A percentile compares a stretch with the other conserved stretches of the same genome.
Evolutionary conservation across 805 yeast species (phyloP).

Genomic region (Torulaspora gathmanii): DNA sequence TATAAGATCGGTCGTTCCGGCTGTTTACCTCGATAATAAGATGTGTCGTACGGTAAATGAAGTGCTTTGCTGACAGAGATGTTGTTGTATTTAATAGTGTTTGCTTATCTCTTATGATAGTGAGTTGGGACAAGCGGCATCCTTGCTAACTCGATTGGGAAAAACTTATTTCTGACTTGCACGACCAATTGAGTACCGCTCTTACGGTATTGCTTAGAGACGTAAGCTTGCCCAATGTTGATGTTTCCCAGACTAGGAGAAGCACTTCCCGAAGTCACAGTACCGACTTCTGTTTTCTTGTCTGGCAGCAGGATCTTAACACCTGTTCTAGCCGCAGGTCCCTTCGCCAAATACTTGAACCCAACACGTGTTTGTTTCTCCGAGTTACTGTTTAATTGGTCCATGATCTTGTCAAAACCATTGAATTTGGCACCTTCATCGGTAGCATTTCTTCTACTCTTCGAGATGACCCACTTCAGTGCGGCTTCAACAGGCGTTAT

Average conservation of each 20-base stretch:
- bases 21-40: background rate
- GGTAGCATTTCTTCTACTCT: slow-evolving; percentile 54
- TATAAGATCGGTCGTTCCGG: too few relatives aligned
- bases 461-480: slow-evolving; percentile 84
- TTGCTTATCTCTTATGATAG: slow-evolving; percentile 48
- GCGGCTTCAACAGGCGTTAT: slow-evolving; percentile 87
- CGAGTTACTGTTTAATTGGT: slow-evolving; percentile 64
- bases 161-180: slow-evolving; percentile 76
- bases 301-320: slow-evolving; percentile 58
- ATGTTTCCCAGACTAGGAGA: slow-evolving; percentile 65
- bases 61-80: background rate
- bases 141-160: slow-evolving; percentile 70
- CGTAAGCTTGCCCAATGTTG: slow-evolving; percentile 89
- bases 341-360: slow-evolving; percentile 51
- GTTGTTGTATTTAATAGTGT: background rate
- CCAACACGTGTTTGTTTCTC: slow-evolving; percentile 67
- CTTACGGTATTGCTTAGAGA: slow-evolving; percentile 66
- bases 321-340: slow-evolving; percentile 92
- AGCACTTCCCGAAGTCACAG: slow-evolving; percentile 56
- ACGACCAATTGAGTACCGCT: slow-evolving; percentile 67
- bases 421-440: slow-evolving; percentile 51
- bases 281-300: slow-evolving; percentile 48
- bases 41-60: background rate
- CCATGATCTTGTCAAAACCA: slow-evolving; percentile 66
- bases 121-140: slow-evolving; percentile 79